Conservation (phyloP, 345 rosid genomes). For the Lagerstroemia speciosa region DNA sequence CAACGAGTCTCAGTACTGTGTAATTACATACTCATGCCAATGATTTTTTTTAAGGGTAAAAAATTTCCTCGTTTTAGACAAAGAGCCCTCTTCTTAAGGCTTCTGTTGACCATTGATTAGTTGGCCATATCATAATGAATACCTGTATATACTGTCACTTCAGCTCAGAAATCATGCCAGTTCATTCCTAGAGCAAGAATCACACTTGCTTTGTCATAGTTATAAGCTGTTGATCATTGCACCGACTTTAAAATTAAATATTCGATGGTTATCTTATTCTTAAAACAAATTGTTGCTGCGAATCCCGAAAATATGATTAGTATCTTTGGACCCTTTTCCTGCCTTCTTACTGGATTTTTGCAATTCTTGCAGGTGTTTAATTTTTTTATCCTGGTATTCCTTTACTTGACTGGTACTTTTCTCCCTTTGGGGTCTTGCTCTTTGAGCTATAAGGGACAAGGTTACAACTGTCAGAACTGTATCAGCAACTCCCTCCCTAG, state of each 20-base stretch:
- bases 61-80: neutral
- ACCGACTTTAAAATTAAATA: neutral
- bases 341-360: neutral
- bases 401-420: neutral
- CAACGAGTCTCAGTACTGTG: neutral
- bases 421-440: constrained; percentile 1
- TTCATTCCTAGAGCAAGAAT: neutral
- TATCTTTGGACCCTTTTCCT: neutral
- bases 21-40: neutral
- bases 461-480: neutral
- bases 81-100: neutral
- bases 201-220: neutral
- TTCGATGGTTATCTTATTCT: neutral
- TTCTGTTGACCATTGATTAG: neutral
- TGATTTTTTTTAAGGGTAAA: neutral
- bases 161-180: neutral
- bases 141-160: neutral
- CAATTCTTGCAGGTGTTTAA: constrained; percentile 3
- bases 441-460: neutral
- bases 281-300: neutral
- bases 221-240: neutral
- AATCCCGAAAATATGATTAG: neutral
- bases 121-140: neutral
- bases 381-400: neutral
- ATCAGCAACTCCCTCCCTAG: constrained; percentile 7